Conservation (phyloP, 2,329 filamentous ascomycete genomes). For the Xylaria sp. region DNA sequence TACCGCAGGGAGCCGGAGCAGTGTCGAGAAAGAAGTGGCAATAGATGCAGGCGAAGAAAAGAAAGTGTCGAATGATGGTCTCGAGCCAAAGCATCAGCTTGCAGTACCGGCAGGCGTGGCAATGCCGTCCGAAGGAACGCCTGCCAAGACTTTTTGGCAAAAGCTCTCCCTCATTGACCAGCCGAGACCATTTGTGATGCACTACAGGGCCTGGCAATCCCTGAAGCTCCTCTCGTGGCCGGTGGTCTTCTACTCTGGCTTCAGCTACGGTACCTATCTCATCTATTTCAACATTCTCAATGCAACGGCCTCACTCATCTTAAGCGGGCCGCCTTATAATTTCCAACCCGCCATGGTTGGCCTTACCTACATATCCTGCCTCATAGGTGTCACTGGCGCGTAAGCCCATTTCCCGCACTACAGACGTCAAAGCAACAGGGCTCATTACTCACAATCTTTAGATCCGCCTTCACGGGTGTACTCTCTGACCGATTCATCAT, state of each 20-base stretch:
- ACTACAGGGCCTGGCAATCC: conserved; percentile 53
- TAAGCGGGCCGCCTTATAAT: conserved; percentile 53
- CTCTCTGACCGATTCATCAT: conserved; percentile 55
- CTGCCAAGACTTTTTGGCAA: conserved; percentile 55
- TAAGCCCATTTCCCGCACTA: conserved; percentile 35
- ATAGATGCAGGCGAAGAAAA: conserved; percentile 20
- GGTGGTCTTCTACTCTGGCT: conserved; percentile 56
- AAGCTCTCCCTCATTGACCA: conserved; percentile 57
- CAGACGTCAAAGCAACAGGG: conserved; percentile 21
- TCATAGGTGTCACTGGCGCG: conserved; percentile 51
- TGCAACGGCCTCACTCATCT: conserved; percentile 56
- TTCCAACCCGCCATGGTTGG: conserved; percentile 55
- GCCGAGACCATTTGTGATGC: conserved; percentile 56
- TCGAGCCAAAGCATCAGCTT: conserved; percentile 26
- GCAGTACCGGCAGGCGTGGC: conserved; percentile 36
- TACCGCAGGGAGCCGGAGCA: conserved; percentile 21
- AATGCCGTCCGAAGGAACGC: conserved; percentile 5
- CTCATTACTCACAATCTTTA: conserved; percentile 27
- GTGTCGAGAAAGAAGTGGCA: conserved; percentile 32
- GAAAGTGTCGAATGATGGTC: conserved; percentile 39
- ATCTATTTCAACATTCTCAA: conserved; percentile 59
- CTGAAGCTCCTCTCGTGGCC: conserved; percentile 56
- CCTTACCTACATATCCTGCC: conserved; percentile 53
- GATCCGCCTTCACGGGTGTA: conserved; percentile 48
- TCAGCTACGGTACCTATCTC: conserved; percentile 57